Percentiles rank a stretch among this genome's conserved stretches.
Evolutionary conservation across 1,284 basidiomycete species (phyloP).

Genomic region (Irpex sp.): DNA sequence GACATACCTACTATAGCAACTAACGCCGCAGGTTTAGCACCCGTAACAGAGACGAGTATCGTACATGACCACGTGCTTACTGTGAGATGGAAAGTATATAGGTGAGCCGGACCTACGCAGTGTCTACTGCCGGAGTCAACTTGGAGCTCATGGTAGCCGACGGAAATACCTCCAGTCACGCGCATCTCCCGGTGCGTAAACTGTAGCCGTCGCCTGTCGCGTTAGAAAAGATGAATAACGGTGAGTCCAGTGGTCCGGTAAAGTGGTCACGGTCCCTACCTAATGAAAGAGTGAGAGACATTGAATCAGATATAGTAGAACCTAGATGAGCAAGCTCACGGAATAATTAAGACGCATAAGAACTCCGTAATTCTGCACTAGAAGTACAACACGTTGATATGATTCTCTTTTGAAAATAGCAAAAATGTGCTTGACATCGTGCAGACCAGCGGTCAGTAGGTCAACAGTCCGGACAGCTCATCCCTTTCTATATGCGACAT

Average conservation of each 20-base stretch:
- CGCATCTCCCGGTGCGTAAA: neutral
- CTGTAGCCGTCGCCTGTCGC: too few relatives aligned
- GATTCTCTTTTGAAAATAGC: neutral
- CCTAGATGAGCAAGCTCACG: neutral
- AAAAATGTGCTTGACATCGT: neutral
- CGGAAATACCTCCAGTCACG: neutral
- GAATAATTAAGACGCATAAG: neutral
- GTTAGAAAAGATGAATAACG: too few relatives aligned
- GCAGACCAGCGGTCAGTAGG: neutral
- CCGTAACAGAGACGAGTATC: neutral
- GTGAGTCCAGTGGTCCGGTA: too few relatives aligned
- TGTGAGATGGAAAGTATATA: neutral
- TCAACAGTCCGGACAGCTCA: neutral
- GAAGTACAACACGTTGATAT: neutral
- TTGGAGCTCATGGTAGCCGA: neutral
- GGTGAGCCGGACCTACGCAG: neutral
- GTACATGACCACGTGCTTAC: neutral
- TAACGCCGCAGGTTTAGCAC: neutral
- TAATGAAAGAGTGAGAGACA: neutral
- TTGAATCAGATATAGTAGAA: neutral
- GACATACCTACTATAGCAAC: neutral
- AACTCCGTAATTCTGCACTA: neutral
- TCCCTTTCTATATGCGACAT: neutral
- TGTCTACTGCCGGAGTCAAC: neutral
- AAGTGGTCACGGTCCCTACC: too few relatives aligned